Evolutionary conservation across 225 moss, liverwort and hornwort species (phyloP).

Genomic region (Anthoceros angustus): DNA sequence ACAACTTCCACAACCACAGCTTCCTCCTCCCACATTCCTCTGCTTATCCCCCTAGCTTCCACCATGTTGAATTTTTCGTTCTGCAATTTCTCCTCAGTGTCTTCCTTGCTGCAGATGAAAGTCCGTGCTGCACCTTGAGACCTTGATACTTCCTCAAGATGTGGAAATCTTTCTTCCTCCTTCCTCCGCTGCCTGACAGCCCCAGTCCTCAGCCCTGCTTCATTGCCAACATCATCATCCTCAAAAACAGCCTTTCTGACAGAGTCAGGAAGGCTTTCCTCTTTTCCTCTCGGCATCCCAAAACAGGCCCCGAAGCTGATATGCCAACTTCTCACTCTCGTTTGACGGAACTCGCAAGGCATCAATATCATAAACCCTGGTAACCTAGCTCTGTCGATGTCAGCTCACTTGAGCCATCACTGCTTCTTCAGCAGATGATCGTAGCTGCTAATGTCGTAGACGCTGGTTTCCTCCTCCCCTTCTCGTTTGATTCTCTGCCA

Average conservation of each 20-base stretch:
- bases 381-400: conserved; percentile 55
- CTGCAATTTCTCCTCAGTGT: background rate
- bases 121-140: conserved; percentile 12
- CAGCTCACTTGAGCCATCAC: conserved; percentile 58
- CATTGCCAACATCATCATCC: background rate
- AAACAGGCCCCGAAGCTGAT: conserved; percentile 39
- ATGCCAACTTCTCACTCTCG: conserved; percentile 29
- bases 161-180: conserved; percentile 13
- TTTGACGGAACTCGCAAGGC: conserved; percentile 53
- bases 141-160: conserved; percentile 20
- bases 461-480: background rate
- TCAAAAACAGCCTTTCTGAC: conserved; percentile 35
- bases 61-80: background rate
- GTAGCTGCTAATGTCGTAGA: background rate
- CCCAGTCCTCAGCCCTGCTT: too few relatives aligned
- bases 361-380: conserved; percentile 38
- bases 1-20: conserved; percentile 26
- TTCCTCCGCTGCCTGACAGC: background rate
- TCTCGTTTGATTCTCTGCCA: too few relatives aligned
- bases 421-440: conserved; percentile 7
- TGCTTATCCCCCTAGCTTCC: conserved; percentile 13
- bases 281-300: conserved; percentile 16
- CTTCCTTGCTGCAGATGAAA: conserved; percentile 9
- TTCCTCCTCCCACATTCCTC: conserved; percentile 25
- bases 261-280: conserved; percentile 11